Conservation (phyloP, 164 flowering plant species). For the Taxillus chinensis region DNA sequence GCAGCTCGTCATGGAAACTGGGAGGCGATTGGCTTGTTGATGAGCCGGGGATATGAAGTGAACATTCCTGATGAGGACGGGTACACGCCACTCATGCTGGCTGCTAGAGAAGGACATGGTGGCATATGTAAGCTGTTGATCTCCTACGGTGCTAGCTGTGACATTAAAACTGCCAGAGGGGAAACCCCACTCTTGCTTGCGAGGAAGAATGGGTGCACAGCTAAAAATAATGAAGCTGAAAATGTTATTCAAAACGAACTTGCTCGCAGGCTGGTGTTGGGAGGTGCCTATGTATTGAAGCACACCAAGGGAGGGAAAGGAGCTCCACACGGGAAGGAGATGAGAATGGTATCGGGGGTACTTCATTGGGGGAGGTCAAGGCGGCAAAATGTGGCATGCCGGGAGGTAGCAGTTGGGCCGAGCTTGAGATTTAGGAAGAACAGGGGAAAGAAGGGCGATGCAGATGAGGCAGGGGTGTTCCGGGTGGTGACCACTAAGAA, state of each 20-base stretch:
- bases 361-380: conserved; percentile 58
- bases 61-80: conserved; percentile 46
- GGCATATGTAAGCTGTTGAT: conserved; percentile 39
- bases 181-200: conserved; percentile 56
- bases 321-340: conserved; percentile 33
- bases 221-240: conserved; percentile 25
- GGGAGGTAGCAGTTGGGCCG: conserved; percentile 42
- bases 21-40: conserved; percentile 34
- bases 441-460: conserved; percentile 25
- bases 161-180: conserved; percentile 31
- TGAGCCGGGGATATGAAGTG: conserved; percentile 47
- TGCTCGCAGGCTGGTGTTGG: conserved; percentile 39
- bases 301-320: conserved; percentile 59
- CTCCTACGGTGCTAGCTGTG: conserved; percentile 36
- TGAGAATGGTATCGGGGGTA: conserved; percentile 32
- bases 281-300: conserved; percentile 30
- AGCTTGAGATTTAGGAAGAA: conserved; percentile 31
- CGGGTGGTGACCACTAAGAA: conserved; percentile 42
- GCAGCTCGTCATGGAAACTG: conserved; percentile 57
- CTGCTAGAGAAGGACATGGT: conserved; percentile 58
- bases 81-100: conserved; percentile 67
- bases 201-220: conserved; percentile 15
- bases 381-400: conserved; percentile 50
- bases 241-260: conserved; percentile 41
- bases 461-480: conserved; percentile 36